Base-by-base conservation (phyloP, 192 early-diverging fungal genomes). In the Dispira simplex region DNA sequence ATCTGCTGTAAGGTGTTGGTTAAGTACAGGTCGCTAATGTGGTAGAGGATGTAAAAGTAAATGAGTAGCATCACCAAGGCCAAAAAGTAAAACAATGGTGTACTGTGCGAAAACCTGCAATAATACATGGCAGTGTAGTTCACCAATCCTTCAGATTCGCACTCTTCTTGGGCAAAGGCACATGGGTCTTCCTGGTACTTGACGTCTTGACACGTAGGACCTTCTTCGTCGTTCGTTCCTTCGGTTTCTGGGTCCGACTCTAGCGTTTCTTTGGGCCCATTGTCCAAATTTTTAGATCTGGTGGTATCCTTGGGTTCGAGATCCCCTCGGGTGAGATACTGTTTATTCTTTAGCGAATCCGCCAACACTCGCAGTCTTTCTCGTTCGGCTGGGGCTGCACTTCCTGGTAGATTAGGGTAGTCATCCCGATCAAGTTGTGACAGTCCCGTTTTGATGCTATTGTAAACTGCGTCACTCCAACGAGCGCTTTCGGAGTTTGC, bases 41-140 rank as follows among this genome's bases (percentile, higher is more conserved):
- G 58, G 32, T 60, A 60, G 2, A 60, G 43, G 58, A 44, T 12
- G 58, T 60, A 60, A 60, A 60, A 60, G 32, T 60, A 60, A 12
- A 60, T 44, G 3, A 60, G 1, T 18, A 60, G 6, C 12, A 60
- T 28, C 14, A 60, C 14, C 14, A 60, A 3, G 2, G 58, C 58
- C 58, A 60, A 28, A 16, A 60, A 28, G 43, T 60, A 60, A 21
- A 60, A 60, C 9, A 60, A 44, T 12, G 58, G 32, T 12, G 12
- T 2, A 1, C 10, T 13, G 43, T 28, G 12, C 10, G 25, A 14
- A 28, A 27, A 27, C 58, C 2, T 13, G 58, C 58, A 60, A 27
- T 60, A 60, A 32, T 60, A 60, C 21, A 60, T 3, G 12, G 32
- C 9, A 28, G 44, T n/a, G 58, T 60, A 60, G 39, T 60, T 21